Conservation (phyloP, 352 stramenopile genomes). For the Globisporangium okanoganense region DNA sequence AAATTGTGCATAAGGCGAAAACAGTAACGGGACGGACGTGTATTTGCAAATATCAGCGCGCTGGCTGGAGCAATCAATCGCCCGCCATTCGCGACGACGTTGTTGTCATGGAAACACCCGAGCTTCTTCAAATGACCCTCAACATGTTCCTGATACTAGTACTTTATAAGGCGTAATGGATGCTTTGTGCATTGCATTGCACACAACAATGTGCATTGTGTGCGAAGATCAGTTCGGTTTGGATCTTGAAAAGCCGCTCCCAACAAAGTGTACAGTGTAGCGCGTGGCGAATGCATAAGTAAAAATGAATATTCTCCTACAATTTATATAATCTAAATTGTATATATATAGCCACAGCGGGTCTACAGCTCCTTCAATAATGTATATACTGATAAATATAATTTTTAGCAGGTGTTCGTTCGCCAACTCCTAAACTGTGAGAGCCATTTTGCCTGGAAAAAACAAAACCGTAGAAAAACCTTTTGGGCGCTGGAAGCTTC, state of each 20-base stretch:
- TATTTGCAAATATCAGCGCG: no score
- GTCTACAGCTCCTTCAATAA: no score
- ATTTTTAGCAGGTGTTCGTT: no score
- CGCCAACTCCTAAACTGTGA: no score
- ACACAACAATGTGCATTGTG: neutral
- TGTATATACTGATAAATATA: no score
- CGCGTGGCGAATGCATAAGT: neutral
- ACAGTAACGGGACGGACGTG: no score
- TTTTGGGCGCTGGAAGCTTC: constrained; percentile 13
- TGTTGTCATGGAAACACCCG: neutral
- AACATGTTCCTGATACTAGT: neutral
- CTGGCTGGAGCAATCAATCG: no score
- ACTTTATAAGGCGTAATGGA: no score
- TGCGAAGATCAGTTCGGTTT: neutral
- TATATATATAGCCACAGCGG: no score
- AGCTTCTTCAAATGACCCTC: neutral
- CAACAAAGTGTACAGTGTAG: no score
- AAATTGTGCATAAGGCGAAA: no score
- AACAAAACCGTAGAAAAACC: constrained; percentile 13
- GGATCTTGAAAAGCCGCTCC: constrained; percentile 1
- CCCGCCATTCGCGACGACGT: no score
- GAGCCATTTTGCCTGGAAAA: neutral
- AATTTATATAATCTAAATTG: neutral
- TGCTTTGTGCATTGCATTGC: neutral
- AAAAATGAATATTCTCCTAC: neutral